These are phyloP conservation scores for Marvania coccoides DNA, from an alignment of 139 green algal genomes.

Conservation along the genomic window DNA sequence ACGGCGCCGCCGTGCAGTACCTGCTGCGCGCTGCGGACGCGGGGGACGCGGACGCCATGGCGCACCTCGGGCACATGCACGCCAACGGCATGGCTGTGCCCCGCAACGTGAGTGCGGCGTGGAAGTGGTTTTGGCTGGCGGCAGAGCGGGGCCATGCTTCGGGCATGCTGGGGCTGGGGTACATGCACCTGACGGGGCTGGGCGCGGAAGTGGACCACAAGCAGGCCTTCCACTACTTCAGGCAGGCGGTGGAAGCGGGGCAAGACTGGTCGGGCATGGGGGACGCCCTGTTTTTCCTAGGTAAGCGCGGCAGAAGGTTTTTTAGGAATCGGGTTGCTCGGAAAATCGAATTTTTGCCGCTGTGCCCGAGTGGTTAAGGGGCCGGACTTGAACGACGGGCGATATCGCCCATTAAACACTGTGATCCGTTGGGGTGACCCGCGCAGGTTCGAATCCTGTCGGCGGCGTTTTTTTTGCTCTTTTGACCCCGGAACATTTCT, in stretches of 20 bases:
- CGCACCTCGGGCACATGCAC: slow-evolving; percentile 82
- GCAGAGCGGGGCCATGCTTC: slow-evolving; percentile 14
- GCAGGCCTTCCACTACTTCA: slow-evolving; percentile 53
- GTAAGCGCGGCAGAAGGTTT: slow-evolving; percentile 4
- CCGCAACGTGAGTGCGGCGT: slow-evolving; percentile 45
- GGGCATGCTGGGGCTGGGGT: slow-evolving; percentile 81
- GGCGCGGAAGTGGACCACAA: slow-evolving; percentile 43
- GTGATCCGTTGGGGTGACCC: slow-evolving; percentile 36
- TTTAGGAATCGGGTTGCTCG: background rate
- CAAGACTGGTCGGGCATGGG: slow-evolving; percentile 19
- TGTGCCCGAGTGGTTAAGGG: slow-evolving; percentile 48
- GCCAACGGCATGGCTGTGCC: slow-evolving; percentile 62
- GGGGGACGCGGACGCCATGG: slow-evolving; percentile 71
- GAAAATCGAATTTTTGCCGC: background rate
- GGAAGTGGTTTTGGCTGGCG: slow-evolving; percentile 27
- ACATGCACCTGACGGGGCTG: slow-evolving; percentile 79
- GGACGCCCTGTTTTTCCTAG: slow-evolving; percentile 73
- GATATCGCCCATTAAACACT: no score
- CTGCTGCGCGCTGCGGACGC: slow-evolving; percentile 49
- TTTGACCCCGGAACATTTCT: slow-evolving; percentile 25
- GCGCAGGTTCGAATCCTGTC: slow-evolving; percentile 47
- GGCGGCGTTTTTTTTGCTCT: slow-evolving; percentile 8
- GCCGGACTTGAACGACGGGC: slow-evolving; percentile 28
- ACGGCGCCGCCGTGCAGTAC: slow-evolving; percentile 53
- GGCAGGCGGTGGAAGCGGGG: slow-evolving; percentile 25